Evolutionary conservation across 805 yeast genomes (phyloP), one percentile per base, ranked within the genome.

Genomic region (Spathaspora hagerdaliae): DNA sequence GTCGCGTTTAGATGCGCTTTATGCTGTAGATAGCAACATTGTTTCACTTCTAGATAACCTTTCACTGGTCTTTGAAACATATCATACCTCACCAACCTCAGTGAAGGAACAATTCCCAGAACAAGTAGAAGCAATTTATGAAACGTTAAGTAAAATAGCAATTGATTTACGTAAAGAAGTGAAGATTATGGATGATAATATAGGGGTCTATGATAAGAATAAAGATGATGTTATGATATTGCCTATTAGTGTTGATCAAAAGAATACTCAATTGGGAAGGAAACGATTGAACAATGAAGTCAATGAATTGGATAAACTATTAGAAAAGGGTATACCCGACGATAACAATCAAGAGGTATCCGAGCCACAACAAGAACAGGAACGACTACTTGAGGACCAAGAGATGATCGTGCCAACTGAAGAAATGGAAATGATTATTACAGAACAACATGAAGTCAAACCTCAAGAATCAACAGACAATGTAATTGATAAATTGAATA

Each of bases 231-330:
- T 77, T 15, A 77, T 77, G 67, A 76, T 86, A 35, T 67, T 86
- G 27, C 94, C 96, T 1, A 75, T 85, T 2, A 73, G 76, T 36
- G 78, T 86, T 24, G 85, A 83, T 42, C 82, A 82, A 51, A 83
- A 84, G 65, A 87, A 89, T 32, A 79, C 87, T 5, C 74, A 78
- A 66, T 74, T 84, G 27, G 89, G 90, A 2, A 67, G 69, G 35
- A 74, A 69, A 51, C 83, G 85, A 58, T 66, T 85, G 41, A 63
- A 69, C 8, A 74, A 72, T 38, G 81, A 80, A 53, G 48, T 81
- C 43, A 46, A 40, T 31, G 53, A 53, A 13, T 50, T 57, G 49
- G 45, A 50, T 15, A 44, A 37, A 5, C 38, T 53, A 9, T 46
- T 55, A 15, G 51, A 48, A 1, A 41, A 37, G 11, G 43, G 38